phyloP scores from a whole-genome alignment of 495 filamentous ascomycete species.

The Penicillium cataractarum region DNA sequence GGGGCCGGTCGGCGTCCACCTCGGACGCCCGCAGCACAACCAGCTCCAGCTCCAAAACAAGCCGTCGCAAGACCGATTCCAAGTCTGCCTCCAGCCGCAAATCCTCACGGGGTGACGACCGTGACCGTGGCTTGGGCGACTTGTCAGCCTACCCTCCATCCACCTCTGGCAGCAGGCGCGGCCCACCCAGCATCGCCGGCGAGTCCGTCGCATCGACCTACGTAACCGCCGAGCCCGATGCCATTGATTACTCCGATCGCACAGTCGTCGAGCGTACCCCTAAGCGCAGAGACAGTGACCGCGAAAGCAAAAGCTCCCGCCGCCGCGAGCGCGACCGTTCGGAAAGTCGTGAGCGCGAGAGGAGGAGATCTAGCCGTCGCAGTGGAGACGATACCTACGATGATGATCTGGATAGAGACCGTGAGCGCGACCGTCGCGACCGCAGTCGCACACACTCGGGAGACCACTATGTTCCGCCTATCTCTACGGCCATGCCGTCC shows the following conservation, averaged over 20 bases:
- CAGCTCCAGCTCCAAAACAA: constrained; percentile 39
- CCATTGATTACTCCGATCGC: constrained; percentile 32
- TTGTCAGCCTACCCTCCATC: constrained; percentile 42
- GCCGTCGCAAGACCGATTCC: constrained; percentile 39
- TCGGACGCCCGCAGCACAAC: constrained; percentile 41
- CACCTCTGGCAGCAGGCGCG: constrained; percentile 40
- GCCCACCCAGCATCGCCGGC: constrained; percentile 42
- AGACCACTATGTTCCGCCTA: constrained; percentile 33
- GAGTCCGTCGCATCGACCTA: constrained; percentile 57
- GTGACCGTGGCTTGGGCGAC: constrained; percentile 52
- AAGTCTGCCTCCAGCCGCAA: constrained; percentile 50
- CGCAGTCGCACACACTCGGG: constrained; percentile 40
- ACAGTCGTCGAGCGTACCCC: constrained; percentile 37
- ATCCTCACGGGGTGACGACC: constrained; percentile 59
- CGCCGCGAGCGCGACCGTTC: constrained; percentile 40
- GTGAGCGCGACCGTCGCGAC: constrained; percentile 32
- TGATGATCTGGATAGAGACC: constrained; percentile 34
- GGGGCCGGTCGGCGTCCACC: constrained; percentile 44
- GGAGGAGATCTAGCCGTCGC: constrained; percentile 29
- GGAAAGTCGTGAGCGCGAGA: constrained; percentile 39
- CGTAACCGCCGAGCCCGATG: constrained; percentile 54
- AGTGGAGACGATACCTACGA: constrained; percentile 25
- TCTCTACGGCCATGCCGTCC: constrained; percentile 29
- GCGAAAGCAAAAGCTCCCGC: constrained; percentile 35
- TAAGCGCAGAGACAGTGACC: constrained; percentile 39